phyloP scores from a whole-genome alignment of 768 basidiomycete genomes.

The Naganishia vaughanmartiniae region DNA sequence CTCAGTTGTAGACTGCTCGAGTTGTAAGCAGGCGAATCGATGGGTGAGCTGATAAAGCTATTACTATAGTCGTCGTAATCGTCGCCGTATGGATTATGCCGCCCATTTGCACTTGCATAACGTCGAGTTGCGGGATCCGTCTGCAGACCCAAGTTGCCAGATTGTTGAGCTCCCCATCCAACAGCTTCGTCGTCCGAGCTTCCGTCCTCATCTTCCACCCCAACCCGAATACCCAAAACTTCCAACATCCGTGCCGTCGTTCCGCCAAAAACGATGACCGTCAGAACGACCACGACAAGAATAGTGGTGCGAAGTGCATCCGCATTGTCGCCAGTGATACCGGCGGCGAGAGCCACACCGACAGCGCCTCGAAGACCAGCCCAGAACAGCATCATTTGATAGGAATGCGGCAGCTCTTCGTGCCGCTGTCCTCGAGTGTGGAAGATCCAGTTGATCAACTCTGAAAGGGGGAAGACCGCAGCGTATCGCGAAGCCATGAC shows the following conservation, averaged over 20 bases:
- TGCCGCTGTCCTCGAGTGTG: conserved; percentile 77
- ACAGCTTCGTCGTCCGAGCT: conserved; percentile 52
- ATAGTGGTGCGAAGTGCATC: conserved; percentile 89
- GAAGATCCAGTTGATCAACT: conserved; percentile 90
- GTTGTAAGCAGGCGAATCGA: conserved; percentile 38
- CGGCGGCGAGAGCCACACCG: conserved; percentile 93
- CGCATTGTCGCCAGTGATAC: conserved; percentile 90
- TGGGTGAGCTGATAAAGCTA: conserved; percentile 35
- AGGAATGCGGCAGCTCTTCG: conserved; percentile 93
- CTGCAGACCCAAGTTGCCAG: conserved; percentile 40
- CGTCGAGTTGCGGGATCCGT: conserved; percentile 45
- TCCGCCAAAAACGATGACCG: conserved; percentile 90
- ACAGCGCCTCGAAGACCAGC: conserved; percentile 94
- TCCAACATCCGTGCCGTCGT: conserved; percentile 97
- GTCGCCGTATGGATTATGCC: conserved; percentile 38
- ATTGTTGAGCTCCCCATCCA: conserved; percentile 40
- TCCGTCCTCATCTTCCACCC: conserved; percentile 84
- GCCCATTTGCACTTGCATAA: conserved; percentile 41
- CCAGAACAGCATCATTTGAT: conserved; percentile 99
- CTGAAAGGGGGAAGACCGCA: conserved; percentile 91
- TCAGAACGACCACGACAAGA: conserved; percentile 89
- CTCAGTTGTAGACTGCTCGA: neutral
- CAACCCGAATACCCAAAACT: conserved; percentile 89
- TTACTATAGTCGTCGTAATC: conserved; percentile 39
- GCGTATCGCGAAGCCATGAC: conserved; percentile 93